These are phyloP conservation scores for Chlorociboria aeruginascens DNA, from an alignment of 495 filamentous ascomycete species.

Conservation along the genomic window DNA sequence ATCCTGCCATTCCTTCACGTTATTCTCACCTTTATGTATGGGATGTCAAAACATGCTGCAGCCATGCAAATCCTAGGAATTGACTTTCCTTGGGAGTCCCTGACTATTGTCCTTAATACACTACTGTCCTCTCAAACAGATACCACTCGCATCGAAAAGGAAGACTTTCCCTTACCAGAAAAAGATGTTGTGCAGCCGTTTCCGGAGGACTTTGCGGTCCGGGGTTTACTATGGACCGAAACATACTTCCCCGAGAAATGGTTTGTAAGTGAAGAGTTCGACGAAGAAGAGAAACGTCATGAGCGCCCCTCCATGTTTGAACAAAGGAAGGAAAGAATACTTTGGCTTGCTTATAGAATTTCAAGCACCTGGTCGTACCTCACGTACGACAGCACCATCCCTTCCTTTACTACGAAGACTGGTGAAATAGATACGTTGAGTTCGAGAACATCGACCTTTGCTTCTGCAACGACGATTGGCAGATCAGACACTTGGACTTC, in stretches of 20 bases:
- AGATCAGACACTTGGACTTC: not conserved
- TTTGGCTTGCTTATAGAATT: constrained; percentile 57
- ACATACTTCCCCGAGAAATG: constrained; percentile 56
- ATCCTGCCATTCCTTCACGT: constrained; percentile 18
- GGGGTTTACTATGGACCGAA: constrained; percentile 62
- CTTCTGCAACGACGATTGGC: not conserved
- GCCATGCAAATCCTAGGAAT: constrained; percentile 13
- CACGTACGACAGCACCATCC: not conserved
- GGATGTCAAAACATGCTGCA: constrained; percentile 7
- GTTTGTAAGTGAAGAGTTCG: constrained; percentile 56
- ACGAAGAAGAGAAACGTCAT: constrained; percentile 65
- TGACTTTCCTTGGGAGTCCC: constrained; percentile 13
- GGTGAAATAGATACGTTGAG: not conserved
- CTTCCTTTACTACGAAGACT: not conserved
- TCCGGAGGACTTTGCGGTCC: constrained; percentile 73
- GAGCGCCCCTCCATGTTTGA: constrained; percentile 55
- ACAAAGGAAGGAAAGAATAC: constrained; percentile 56
- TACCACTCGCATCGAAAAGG: constrained; percentile 26
- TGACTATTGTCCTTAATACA: constrained; percentile 14
- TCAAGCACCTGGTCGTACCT: constrained; percentile 4
- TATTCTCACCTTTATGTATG: constrained; percentile 15
- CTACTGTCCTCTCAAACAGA: constrained; percentile 22
- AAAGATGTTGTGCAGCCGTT: constrained; percentile 50
- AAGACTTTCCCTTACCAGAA: constrained; percentile 40
- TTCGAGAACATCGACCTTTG: constrained; percentile 5